Evolutionary conservation across 2,329 filamentous ascomycete species (phyloP).

Genomic region (Penicillium hordei): DNA sequence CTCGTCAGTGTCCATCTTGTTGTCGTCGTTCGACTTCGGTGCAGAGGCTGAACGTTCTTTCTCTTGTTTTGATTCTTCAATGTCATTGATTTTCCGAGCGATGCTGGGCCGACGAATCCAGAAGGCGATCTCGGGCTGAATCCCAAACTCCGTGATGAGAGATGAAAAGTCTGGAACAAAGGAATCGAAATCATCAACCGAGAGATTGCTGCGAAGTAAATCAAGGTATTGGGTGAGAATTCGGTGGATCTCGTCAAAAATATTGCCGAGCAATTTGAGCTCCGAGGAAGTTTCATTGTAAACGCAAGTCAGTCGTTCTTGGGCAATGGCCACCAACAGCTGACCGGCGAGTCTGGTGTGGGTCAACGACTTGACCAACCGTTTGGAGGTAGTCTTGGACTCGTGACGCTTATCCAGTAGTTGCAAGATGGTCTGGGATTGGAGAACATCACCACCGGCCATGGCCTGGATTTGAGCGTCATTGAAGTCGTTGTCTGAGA

Average conservation of each 20-base stretch:
- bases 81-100: slow-evolving; percentile 58
- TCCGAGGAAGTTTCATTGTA: slow-evolving; percentile 76
- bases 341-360: slow-evolving; percentile 76
- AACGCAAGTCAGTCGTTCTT: slow-evolving; percentile 84
- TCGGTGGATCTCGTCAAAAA: slow-evolving; percentile 86
- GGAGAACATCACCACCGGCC: slow-evolving; percentile 78
- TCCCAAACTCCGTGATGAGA: slow-evolving; percentile 73
- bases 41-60: slow-evolving; percentile 26
- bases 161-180: slow-evolving; percentile 72
- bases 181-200: slow-evolving; percentile 71
- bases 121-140: slow-evolving; percentile 81
- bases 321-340: slow-evolving; percentile 84
- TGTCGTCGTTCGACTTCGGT: slow-evolving; percentile 31
- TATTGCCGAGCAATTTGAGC: slow-evolving; percentile 82
- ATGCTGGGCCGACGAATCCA: slow-evolving; percentile 76
- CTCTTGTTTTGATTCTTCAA: slow-evolving; percentile 37
- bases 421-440: slow-evolving; percentile 75
- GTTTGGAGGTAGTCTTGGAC: slow-evolving; percentile 69
- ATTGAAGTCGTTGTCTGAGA: slow-evolving; percentile 81
- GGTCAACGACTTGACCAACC: slow-evolving; percentile 75
- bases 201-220: slow-evolving; percentile 76
- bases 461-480: slow-evolving; percentile 85
- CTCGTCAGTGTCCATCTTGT: slow-evolving; percentile 38
- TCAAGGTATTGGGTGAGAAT: slow-evolving; percentile 87
- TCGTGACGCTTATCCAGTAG: slow-evolving; percentile 80